Base-by-base conservation (phyloP, 2,329 filamentous ascomycete genomes). In the Sarocladium kiliense region DNA sequence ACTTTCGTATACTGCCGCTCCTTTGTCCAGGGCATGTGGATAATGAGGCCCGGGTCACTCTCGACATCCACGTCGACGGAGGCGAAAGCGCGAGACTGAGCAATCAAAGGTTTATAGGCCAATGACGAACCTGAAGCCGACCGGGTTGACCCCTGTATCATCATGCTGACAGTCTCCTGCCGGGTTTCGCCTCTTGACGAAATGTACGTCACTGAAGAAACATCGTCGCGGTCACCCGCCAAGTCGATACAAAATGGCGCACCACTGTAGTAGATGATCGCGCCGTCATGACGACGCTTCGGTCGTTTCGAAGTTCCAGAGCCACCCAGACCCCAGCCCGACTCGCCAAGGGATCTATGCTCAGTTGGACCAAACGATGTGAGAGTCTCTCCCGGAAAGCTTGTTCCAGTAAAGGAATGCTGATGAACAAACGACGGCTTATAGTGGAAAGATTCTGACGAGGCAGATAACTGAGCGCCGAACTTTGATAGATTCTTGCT, bases 201-300 rank as follows among this genome's bases (percentile, higher is more conserved):
- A 68, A 79, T 69, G 57, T 80, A 74, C 1, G 79, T 77, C 2
- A 75, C 66, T 1, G 77, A 74, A 0, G 75, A 78, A 1, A 68
- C 58, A 21, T 78, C 76, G 2, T 76, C 77, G 10, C 74, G 74
- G 61, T 91, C 87, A 2, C 86, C 86, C 16, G 86, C 89, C 3
- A 94, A 71, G 66, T 96, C 91, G 1, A 86, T 91, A 66, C 85
- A 94, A 66, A 94, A 96, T 0, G 82, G 82, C 1, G 87, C 87
- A 25, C 87, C 88, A 57, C 81, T 89, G 66, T 93, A 95, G 65
- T 92, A 95, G 19, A 93, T 91, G 60, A 95, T 87, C 1, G 88
- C 85, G 9, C 89, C 90, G 57, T 88, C 84, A 12, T 84, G 77
- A 0, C 76, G 78, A 26, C 79, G 79, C 66, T 79, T 82, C 60